Evolutionary conservation across 1,139 yeast species (phyloP), one percentile per base, ranked within the genome.

Genomic region (Eremothecium cymbalariae): DNA sequence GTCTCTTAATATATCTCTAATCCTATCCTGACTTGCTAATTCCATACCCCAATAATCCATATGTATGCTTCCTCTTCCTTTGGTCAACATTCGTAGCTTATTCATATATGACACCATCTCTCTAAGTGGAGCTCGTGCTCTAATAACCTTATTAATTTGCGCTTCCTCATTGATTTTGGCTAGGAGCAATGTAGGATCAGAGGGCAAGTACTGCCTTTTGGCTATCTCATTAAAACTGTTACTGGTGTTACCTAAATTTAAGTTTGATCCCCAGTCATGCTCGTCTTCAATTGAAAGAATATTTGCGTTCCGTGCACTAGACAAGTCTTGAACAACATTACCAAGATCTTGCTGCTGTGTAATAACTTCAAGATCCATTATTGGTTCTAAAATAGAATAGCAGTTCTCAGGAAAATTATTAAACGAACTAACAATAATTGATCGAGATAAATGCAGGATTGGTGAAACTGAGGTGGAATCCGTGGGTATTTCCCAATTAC

Each of bases 31-130:
- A 2, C 68, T 61, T 1, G 77, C 76, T 37, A 74, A 60, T 46
- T 76, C 74, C 80, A 85, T 86, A 2, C 86, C 83, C 33, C 67
- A 59, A 45, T 79, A 82, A 14, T 72, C 70, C 94, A 86, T 83
- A 43, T 77, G 76, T 53, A 83, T 85, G 2, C 77, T 72, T 2
- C 93, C 95, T 34, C 95, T 67, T 1, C 98, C 98, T 52, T 85
- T 88, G 1, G 97, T 88, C 48, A 86, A 64, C 25, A 94, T 78
- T 50, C 97, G 64, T 31, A 90, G 62, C 39, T 73, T 75, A 5
- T 78, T 75, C 36, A 85, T 68, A 53, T 90, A 90, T 1, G 96
- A 95, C 36, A 88, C 72, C 95, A 90, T 86, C 44, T 81, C 94
- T 43, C 79, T 70, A 48, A 90, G 64, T 7, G 98, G 97, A 0